These are phyloP conservation scores for Byssoonygena ceratinophila DNA, from an alignment of 2,329 filamentous ascomycete genomes.

Conservation along the genomic window DNA sequence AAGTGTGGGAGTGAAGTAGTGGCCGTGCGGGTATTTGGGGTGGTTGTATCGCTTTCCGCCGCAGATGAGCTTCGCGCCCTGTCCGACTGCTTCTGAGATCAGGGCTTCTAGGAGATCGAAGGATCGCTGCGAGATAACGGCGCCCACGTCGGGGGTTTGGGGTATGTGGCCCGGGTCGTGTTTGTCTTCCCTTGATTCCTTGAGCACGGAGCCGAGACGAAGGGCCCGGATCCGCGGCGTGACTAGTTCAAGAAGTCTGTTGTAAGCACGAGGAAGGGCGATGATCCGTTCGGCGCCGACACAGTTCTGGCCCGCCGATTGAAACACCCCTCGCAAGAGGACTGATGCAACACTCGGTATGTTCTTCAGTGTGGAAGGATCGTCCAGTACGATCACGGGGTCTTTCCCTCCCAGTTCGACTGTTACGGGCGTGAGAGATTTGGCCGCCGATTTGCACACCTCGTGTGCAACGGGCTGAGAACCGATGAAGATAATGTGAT, in stretches of 20 bases:
- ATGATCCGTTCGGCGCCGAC: conserved; percentile 93
- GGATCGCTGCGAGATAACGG: conserved; percentile 68
- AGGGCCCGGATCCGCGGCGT: conserved; percentile 63
- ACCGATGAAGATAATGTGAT: conserved; percentile 93
- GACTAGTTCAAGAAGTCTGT: conserved; percentile 58
- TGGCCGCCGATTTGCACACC: conserved; percentile 77
- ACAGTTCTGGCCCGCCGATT: conserved; percentile 93
- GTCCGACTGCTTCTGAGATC: conserved; percentile 62
- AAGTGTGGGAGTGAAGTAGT: conserved; percentile 88
- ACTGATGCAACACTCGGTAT: conserved; percentile 67
- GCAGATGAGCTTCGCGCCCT: conserved; percentile 69
- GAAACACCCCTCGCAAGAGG: conserved; percentile 84
- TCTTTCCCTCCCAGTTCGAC: conserved; percentile 95
- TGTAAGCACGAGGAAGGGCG: conserved; percentile 65
- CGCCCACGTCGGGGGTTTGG: conserved; percentile 60
- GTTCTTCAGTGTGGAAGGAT: conserved; percentile 46
- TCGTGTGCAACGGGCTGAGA: conserved; percentile 76
- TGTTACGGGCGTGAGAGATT: conserved; percentile 72
- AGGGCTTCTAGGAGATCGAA: conserved; percentile 68
- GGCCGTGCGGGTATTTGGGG: conserved; percentile 62
- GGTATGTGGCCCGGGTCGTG: conserved; percentile 18
- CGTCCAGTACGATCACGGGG: conserved; percentile 78
- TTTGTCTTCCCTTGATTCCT: conserved; percentile 31
- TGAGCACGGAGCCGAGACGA: conserved; percentile 60
- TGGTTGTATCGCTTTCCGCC: conserved; percentile 66